phyloP scores from a whole-genome alignment of 306 rosid species.

The Pueraria montana region DNA sequence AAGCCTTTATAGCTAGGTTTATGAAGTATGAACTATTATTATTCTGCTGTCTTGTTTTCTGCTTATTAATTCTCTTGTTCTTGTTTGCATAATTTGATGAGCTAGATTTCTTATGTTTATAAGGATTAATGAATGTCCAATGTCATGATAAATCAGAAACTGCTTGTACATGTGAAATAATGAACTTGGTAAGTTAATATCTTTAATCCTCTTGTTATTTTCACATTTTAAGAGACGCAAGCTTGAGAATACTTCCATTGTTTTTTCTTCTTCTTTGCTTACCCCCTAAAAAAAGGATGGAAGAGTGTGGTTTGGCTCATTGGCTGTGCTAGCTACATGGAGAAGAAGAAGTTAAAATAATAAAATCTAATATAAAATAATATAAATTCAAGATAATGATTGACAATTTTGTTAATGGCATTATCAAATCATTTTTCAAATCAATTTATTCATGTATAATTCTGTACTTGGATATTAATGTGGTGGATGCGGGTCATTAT shows the following conservation, averaged over 20 bases:
- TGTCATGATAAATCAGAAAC: no score
- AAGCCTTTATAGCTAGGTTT: background rate
- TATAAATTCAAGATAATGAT: background rate
- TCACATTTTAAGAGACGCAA: background rate
- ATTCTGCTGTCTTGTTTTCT: background rate
- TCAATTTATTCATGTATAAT: slow-evolving; percentile 3
- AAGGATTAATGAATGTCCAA: background rate
- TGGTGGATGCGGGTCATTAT: background rate
- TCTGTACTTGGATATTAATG: background rate
- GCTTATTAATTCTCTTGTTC: background rate
- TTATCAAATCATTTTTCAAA: background rate
- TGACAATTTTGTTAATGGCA: background rate
- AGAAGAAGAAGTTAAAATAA: background rate
- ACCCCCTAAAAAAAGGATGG: background rate
- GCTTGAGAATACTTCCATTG: background rate
- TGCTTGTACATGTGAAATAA: background rate
- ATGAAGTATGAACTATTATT: background rate
- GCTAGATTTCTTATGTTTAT: background rate
- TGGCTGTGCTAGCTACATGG: background rate
- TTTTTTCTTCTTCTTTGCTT: background rate
- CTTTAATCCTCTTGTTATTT: background rate
- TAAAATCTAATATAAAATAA: background rate
- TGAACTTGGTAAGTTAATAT: background rate
- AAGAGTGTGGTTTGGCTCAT: background rate
- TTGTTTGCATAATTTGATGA: background rate